Evolutionary conservation across 257 asterid genomes (phyloP).

Genomic region (Solanum pimpinellifolium): DNA sequence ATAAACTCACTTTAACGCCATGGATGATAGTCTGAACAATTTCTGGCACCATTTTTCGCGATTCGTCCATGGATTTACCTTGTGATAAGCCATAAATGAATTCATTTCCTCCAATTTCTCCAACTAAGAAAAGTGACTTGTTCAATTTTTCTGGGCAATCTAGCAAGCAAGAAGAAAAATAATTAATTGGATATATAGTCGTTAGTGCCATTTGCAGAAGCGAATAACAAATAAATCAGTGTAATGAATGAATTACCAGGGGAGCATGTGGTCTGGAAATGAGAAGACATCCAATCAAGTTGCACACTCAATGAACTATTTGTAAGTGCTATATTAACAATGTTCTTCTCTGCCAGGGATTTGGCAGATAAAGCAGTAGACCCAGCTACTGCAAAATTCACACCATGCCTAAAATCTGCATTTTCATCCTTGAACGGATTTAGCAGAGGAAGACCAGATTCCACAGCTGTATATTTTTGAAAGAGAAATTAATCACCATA

Average conservation of each 20-base stretch:
- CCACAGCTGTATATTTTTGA: neutral
- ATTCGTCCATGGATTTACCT: conserved; percentile 5
- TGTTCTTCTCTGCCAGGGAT: neutral
- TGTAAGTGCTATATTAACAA: neutral
- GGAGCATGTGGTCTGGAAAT: neutral
- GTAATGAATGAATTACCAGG: neutral
- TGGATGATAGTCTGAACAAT: neutral
- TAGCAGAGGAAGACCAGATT: conserved; percentile 3
- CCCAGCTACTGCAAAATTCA: conserved; percentile 11
- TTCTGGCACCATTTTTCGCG: neutral
- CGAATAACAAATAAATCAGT: fast-evolving
- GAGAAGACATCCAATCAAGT: conserved; percentile 10
- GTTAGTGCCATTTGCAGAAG: neutral
- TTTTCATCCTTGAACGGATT: neutral
- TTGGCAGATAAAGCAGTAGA: conserved; percentile 5
- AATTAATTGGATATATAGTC: neutral
- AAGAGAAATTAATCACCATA: neutral
- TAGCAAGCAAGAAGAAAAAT: neutral
- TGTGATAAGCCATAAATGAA: neutral
- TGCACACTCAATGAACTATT: conserved; percentile 10
- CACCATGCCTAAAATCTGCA: conserved; percentile 5
- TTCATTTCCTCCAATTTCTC: conserved; percentile 10
- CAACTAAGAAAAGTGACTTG: conserved; percentile 3
- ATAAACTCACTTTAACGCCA: neutral
- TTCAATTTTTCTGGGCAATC: neutral